A percentile compares a stretch with the other conserved stretches of the same genome.
phyloP scores from a whole-genome alignment of 2,329 filamentous ascomycete species.

The Phoma sp. region DNA sequence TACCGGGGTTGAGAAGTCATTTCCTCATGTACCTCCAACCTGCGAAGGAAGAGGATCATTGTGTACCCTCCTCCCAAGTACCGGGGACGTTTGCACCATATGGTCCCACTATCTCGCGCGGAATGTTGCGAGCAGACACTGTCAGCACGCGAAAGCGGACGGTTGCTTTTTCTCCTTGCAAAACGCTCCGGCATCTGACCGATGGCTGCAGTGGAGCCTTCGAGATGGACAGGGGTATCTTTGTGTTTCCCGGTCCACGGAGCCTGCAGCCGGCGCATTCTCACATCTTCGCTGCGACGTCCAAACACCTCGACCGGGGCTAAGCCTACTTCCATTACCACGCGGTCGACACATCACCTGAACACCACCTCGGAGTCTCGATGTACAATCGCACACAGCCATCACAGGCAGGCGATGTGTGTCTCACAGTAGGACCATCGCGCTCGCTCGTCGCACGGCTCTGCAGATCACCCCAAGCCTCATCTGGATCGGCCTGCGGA shows the following conservation, averaged over 20 bases:
- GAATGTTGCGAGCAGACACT: slow-evolving; percentile 12
- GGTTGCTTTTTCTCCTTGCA: slow-evolving; percentile 3
- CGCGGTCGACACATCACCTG: not conserved
- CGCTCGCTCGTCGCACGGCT: slow-evolving; percentile 1
- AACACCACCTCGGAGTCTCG: not conserved
- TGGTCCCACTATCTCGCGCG: slow-evolving; percentile 6
- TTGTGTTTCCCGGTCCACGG: slow-evolving; percentile 2
- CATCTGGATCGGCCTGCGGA: slow-evolving; percentile 7
- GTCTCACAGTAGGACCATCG: slow-evolving; percentile 6
- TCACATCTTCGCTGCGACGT: slow-evolving; percentile 1
- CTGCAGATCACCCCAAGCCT: slow-evolving; percentile 7
- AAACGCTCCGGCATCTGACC: slow-evolving; percentile 2
- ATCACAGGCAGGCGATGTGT: not conserved
- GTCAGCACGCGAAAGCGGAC: slow-evolving; percentile 1
- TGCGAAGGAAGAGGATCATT: slow-evolving; percentile 11
- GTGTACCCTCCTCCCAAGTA: slow-evolving; percentile 7
- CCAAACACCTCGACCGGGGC: not conserved
- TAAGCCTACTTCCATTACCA: not conserved
- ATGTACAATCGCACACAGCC: not conserved
- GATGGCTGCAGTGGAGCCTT: slow-evolving; percentile 7
- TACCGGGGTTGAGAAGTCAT: slow-evolving; percentile 22
- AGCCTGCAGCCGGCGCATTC: slow-evolving; percentile 4
- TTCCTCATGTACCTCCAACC: slow-evolving; percentile 13
- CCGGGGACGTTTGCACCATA: slow-evolving; percentile 10
- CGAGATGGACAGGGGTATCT: slow-evolving; percentile 4